Base-by-base conservation (phyloP, 305 asterid species). In the Plantago rigida region DNA sequence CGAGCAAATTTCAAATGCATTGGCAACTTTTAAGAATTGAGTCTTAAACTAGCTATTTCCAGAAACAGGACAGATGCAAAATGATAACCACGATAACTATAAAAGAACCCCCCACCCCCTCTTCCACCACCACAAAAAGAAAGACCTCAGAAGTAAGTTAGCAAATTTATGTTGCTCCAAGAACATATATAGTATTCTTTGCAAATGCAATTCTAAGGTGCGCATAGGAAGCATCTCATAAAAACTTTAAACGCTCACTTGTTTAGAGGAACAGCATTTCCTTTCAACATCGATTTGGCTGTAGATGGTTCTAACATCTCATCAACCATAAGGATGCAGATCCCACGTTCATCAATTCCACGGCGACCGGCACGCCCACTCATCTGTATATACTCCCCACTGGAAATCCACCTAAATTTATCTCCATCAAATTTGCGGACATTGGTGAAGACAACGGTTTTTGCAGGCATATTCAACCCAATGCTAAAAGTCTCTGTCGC, bases 351-450 rank as follows among this genome's bases (percentile, higher is more conserved):
- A 78, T 92, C 99, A 77, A 92, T 92, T 63, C 99, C 99, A 65
- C 97, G 84, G 44, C 99, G 96, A 74, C 99, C 99, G 74, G 99
- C 99, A 55, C 99, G 95, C 54, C 97, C 97, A 78, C 99, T 92
- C 99, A 92, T 92, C 76, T 92, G 99, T 79, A 92, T 89, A 70
- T 92, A 92, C 80, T 92, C 99, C 53, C 99, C 99, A 77, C 99
- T 82, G 45, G 97, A 80, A 74, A 92, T 47, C 99, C 99, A 92
- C 77, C 99, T 84, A 72, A 92, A 92, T 75, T 89, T 86, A 69
- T 84, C 95, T 59, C 99, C 99, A 68, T 92, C 99, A 75, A 84
- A 92, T 72, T 92, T 92, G 64, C 99, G 96, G 46, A 89, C 97
- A 83, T 92, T 92, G 59, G 96, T 73, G 79, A 92, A 92, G 73